Percentiles rank a stretch among this genome's conserved stretches.
Evolutionary conservation across 139 green algal genomes (phyloP).

Genomic region (Closterium sp.): DNA sequence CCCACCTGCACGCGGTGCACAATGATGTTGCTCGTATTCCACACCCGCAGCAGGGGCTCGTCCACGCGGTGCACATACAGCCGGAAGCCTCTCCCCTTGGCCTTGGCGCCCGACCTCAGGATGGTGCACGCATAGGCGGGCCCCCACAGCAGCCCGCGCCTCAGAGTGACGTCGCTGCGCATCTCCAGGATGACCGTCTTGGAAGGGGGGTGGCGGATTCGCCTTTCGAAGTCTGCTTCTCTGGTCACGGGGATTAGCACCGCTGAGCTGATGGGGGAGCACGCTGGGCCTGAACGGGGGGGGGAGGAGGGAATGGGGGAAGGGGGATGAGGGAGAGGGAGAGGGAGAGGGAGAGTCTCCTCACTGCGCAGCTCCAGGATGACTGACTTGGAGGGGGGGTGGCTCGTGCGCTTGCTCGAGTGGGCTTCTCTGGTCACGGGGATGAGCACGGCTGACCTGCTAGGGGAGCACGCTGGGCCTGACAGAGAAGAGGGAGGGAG

Average conservation of each 20-base stretch:
- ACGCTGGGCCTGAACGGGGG: neutral
- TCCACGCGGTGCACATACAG: neutral
- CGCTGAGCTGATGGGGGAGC: neutral
- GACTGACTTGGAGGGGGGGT: too few relatives aligned
- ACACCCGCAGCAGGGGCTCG: neutral
- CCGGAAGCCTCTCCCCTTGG: neutral
- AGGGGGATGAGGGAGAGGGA: too few relatives aligned
- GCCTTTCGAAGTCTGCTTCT: neutral
- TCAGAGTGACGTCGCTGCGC: slow-evolving; percentile 1
- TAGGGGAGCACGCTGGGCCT: too few relatives aligned
- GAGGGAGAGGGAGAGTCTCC: too few relatives aligned
- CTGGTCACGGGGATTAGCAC: neutral
- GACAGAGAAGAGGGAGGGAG: too few relatives aligned
- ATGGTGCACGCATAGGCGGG: neutral
- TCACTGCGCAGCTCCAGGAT: too few relatives aligned
- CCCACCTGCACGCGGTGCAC: neutral
- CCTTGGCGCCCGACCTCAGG: neutral
- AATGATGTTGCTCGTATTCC: neutral
- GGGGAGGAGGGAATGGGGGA: neutral
- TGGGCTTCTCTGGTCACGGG: too few relatives aligned
- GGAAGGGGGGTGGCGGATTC: neutral
- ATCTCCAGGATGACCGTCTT: neutral
- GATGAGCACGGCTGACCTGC: too few relatives aligned
- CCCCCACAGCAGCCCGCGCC: neutral
- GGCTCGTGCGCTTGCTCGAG: too few relatives aligned